Conservation (phyloP, 345 rosid species). For the Kernera saxatilis region DNA sequence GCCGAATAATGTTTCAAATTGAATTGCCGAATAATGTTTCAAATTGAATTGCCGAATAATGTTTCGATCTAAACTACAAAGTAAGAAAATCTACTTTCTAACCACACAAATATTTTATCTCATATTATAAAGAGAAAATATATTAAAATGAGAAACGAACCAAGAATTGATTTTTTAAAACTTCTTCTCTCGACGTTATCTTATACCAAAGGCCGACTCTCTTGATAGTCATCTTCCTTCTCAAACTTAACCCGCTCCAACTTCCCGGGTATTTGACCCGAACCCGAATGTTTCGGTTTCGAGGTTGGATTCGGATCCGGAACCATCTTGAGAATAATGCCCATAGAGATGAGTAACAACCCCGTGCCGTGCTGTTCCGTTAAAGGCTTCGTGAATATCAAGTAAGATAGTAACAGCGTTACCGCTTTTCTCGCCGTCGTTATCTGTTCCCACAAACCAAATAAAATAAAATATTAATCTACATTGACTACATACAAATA, state of each 20-base stretch:
- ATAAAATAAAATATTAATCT: neutral
- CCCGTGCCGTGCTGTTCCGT: constrained; percentile 81
- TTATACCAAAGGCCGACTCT: constrained; percentile 47
- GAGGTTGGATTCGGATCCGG: constrained; percentile 45
- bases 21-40: neutral
- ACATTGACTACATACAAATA: neutral
- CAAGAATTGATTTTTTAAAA: neutral
- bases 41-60: neutral
- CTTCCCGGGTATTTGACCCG: constrained; percentile 10
- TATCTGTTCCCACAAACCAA: constrained; percentile 37
- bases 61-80: neutral
- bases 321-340: constrained; percentile 70
- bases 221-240: constrained; percentile 42
- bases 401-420: constrained; percentile 61
- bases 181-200: neutral
- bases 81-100: neutral
- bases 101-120: neutral
- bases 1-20: neutral
- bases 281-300: constrained; percentile 8
- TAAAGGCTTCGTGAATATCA: constrained; percentile 87
- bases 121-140: neutral
- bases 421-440: constrained; percentile 87
- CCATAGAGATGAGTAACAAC: constrained; percentile 72
- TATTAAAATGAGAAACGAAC: neutral
- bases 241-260: constrained; percentile 7